Evolutionary conservation across 2,329 filamentous ascomycete genomes (phyloP), one percentile per base, ranked within the genome.

Genomic region (Fusarium tricinctum): DNA sequence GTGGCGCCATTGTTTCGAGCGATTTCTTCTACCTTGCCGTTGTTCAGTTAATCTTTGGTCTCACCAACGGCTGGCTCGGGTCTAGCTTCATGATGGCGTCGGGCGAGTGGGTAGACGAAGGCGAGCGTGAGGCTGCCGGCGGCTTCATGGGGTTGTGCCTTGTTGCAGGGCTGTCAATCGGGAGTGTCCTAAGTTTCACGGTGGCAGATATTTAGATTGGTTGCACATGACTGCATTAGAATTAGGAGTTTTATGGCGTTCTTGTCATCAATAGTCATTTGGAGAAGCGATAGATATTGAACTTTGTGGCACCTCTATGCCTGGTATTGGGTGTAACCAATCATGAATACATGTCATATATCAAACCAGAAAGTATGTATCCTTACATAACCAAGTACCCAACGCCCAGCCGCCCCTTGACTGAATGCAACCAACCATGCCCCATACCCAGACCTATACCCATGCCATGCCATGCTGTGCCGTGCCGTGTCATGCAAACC

Each of bases 91-190:
- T 99, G 94, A 97, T 98, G 88, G 91, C 91, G 1, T 91, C 94
- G 1, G 88, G 87, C 1, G 89, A 92, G 70, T 95, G 90, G 87
- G 94, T 98, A 1, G 90, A 91, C 6, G 88, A 91, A 3, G 89
- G 90, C 12, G 95, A 99, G 82, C 85, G 92, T 33, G 94, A 97
- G 81, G 94, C 93, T 8, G 90, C 94, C 0, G 96, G 95, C 46
- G 93, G 92, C 2, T 98, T 98, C 78, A 98, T 99, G 96, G 91
- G 92, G 5, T 79, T 97, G 67, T 93, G 91, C 78, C 86, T 98
- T n/a, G 92, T 97, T 19, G 88, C 87, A 7, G 96, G 96, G 0
- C 80, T 98, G 79, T 88, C 93, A 3, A 84, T 85, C 23, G 96
- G 96, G n/a, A 98, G 95, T 80, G 79, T 98, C 73, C 78, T 97